Conservation (phyloP, 1,284 basidiomycete species). For the Cerrena zonata region DNA sequence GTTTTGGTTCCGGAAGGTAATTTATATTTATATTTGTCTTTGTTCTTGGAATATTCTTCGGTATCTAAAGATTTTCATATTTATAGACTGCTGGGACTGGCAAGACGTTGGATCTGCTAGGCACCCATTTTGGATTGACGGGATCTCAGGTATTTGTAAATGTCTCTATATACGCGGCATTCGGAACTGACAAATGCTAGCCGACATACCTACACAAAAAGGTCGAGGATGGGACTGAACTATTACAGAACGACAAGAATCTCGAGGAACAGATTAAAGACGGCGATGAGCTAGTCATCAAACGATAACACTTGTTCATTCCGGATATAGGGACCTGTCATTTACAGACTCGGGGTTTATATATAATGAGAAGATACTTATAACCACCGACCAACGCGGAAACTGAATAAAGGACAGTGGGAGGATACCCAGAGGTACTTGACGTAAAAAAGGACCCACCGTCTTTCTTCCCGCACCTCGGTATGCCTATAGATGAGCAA, state of each 20-base stretch:
- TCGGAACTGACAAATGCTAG: background rate
- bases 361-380: too few species aligned
- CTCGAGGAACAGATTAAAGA: conserved; percentile 2
- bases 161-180: background rate
- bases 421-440: too few species aligned
- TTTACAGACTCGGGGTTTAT: too few species aligned
- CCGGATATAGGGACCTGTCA: too few species aligned
- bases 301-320: too few species aligned
- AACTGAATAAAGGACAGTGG: too few species aligned
- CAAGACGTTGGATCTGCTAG: conserved; percentile 33
- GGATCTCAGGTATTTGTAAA: background rate
- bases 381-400: too few species aligned
- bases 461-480: too few species aligned
- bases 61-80: background rate
- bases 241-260: background rate
- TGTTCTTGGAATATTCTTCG: background rate
- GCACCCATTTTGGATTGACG: conserved; percentile 22
- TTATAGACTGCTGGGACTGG: conserved; percentile 33
- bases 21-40: background rate
- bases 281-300: too few species aligned
- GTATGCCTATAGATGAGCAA: too few species aligned
- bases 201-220: background rate
- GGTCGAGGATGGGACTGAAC: background rate
- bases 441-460: too few species aligned
- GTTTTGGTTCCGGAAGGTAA: conserved; percentile 69